These are phyloP conservation scores for Scedosporium minutisporum DNA, from an alignment of 2,329 filamentous ascomycete species.

Conservation along the genomic window DNA sequence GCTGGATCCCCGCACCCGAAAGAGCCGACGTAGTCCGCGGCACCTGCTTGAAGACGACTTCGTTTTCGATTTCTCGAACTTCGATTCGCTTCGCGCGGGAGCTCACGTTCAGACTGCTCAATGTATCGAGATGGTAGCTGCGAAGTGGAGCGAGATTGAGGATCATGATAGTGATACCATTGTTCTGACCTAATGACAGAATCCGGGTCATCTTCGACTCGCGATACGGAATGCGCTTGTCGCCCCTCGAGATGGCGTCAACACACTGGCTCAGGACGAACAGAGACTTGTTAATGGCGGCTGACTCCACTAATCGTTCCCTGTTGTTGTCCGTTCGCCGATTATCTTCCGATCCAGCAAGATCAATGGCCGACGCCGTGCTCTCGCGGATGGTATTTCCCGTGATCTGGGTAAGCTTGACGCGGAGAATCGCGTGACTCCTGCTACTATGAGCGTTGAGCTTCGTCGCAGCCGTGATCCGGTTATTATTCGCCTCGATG, in stretches of 20 bases:
- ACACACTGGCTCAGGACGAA: constrained; percentile 94
- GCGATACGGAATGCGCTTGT: constrained; percentile 77
- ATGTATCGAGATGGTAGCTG: constrained; percentile 85
- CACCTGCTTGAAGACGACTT: constrained; percentile 74
- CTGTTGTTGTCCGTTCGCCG: constrained; percentile 87
- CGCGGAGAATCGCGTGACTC: constrained; percentile 82
- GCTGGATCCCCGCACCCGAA: constrained; percentile 31
- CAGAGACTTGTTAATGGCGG: constrained; percentile 93
- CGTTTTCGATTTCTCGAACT: constrained; percentile 89
- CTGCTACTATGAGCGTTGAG: constrained; percentile 85
- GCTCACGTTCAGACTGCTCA: constrained; percentile 90
- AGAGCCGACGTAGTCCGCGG: constrained; percentile 41
- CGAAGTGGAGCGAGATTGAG: constrained; percentile 85
- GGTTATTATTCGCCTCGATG: constrained; percentile 84
- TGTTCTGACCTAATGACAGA: constrained; percentile 83
- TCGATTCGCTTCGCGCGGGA: constrained; percentile 95
- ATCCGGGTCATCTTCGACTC: constrained; percentile 98
- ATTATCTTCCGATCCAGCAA: constrained; percentile 94
- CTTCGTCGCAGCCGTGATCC: constrained; percentile 83
- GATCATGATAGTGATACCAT: constrained; percentile 93
- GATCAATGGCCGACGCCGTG: constrained; percentile 85
- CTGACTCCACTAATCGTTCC: constrained; percentile 86
- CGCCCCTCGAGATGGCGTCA: constrained; percentile 73
- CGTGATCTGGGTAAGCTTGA: constrained; percentile 73
- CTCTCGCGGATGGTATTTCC: constrained; percentile 61